Percentiles rank a stretch among this genome's conserved stretches.
Evolutionary conservation across 2,329 filamentous ascomycete species (phyloP).

Genomic region (Apiospora saccharicola): DNA sequence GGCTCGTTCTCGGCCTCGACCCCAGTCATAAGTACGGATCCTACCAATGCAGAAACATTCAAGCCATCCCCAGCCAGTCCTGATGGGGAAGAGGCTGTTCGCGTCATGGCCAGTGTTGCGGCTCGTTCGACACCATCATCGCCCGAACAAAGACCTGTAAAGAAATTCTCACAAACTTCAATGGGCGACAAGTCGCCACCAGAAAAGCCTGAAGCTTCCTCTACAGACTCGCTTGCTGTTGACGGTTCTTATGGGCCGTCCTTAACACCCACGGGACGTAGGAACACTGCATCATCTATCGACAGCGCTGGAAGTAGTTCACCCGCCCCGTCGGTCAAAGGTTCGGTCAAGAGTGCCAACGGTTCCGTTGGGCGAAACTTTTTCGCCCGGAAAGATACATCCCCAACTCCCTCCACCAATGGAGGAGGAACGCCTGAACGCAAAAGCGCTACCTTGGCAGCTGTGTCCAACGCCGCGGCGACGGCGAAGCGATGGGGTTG

Average conservation of each 20-base stretch:
- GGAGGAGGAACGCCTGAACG: slow-evolving; percentile 27
- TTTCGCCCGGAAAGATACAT: slow-evolving; percentile 40
- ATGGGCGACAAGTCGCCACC: slow-evolving; percentile 25
- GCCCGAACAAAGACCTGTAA: slow-evolving; percentile 35
- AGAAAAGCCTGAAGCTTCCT: slow-evolving; percentile 29
- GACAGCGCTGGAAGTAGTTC: slow-evolving; percentile 38
- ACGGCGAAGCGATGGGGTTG: slow-evolving; percentile 45
- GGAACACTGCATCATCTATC: slow-evolving; percentile 41
- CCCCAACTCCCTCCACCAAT: slow-evolving; percentile 31
- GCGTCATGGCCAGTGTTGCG: slow-evolving; percentile 62
- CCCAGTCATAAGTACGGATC: slow-evolving; percentile 72
- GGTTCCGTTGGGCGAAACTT: slow-evolving; percentile 38
- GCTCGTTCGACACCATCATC: slow-evolving; percentile 55
- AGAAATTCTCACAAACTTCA: slow-evolving; percentile 36
- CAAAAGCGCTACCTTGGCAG: slow-evolving; percentile 41
- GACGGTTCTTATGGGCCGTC: slow-evolving; percentile 32
- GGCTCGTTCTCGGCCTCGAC: slow-evolving; percentile 70
- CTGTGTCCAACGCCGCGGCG: slow-evolving; percentile 42
- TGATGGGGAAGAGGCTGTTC: slow-evolving; percentile 66
- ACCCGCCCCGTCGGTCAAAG: slow-evolving; percentile 35
- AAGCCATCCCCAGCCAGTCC: slow-evolving; percentile 63
- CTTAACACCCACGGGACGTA: slow-evolving; percentile 36
- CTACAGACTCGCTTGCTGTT: slow-evolving; percentile 35
- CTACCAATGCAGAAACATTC: slow-evolving; percentile 70
- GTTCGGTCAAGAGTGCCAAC: slow-evolving; percentile 39